Percentiles rank a stretch among this genome's conserved stretches.
phyloP scores from a whole-genome alignment of 2,329 filamentous ascomycete genomes.

The Myriosclerotinia scirpicola region DNA sequence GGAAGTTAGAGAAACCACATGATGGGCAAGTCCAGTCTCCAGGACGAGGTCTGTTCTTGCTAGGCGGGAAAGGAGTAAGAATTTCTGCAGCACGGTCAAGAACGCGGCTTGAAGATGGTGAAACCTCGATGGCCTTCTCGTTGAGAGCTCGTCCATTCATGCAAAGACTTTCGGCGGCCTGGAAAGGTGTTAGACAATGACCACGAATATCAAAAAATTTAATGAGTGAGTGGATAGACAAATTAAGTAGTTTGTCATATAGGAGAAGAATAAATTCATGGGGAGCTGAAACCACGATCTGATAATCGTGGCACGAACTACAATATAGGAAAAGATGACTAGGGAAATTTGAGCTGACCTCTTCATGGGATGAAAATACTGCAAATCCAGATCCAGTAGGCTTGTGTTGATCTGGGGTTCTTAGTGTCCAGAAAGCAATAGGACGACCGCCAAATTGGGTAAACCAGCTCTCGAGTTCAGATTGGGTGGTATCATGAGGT shows the following conservation, averaged over 20 bases:
- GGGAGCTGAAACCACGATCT: slow-evolving; percentile 35
- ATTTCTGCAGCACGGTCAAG: slow-evolving; percentile 95
- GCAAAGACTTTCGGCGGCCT: slow-evolving; percentile 96
- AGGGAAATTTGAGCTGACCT: slow-evolving; percentile 57
- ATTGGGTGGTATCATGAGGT: slow-evolving; percentile 97
- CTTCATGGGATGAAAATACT: slow-evolving; percentile 98
- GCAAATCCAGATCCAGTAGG: slow-evolving; percentile 98
- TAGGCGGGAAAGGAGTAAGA: slow-evolving; percentile 93
- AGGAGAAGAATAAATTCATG: slow-evolving; percentile 39
- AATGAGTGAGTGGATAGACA: slow-evolving; percentile 30
- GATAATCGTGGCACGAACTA: slow-evolving; percentile 33
- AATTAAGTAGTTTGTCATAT: slow-evolving; percentile 36
- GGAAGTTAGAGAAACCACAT: slow-evolving; percentile 99
- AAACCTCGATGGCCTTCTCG: slow-evolving; percentile 98
- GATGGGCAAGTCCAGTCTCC: slow-evolving; percentile 99
- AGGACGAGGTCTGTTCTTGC: slow-evolving; percentile 95
- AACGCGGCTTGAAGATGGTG: slow-evolving; percentile 93
- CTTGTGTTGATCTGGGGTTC: slow-evolving; percentile 98
- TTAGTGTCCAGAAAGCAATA: slow-evolving; percentile 98
- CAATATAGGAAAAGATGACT: slow-evolving; percentile 36
- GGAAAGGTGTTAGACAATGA: slow-evolving; percentile 40
- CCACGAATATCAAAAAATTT: slow-evolving; percentile 39
- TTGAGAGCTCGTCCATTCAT: slow-evolving; percentile 99
- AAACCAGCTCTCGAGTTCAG: slow-evolving; percentile 98
- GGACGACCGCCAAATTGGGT: slow-evolving; percentile 97